Base-by-base conservation (phyloP, 1,284 basidiomycete species). In the Sporisorium exsertum region DNA sequence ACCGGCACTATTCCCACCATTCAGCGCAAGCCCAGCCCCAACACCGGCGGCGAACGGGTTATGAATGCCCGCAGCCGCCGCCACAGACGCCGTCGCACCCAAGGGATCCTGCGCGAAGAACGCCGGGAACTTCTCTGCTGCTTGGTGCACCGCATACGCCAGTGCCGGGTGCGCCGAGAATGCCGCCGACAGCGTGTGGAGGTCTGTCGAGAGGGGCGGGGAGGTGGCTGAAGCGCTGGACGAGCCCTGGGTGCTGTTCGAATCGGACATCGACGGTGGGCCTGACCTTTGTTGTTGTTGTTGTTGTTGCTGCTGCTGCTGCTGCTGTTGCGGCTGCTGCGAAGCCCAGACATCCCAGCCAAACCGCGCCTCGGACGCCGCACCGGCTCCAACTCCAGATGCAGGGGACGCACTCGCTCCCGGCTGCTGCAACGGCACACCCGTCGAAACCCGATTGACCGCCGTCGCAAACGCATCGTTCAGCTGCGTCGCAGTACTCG, bases 61-160 rank as follows among this genome's bases (percentile, higher is more conserved):
- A 7, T 62, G 63, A 6, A 75, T 70, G 6, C 72, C 72, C 20
- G 72, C 72, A 1, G 72, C 72, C 0, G 72, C 72, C 2, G 72
- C 72, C 2, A 75, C 72, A 6, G 52, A 57, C 12, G 72, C 72
- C 0, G 67, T 75, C 1, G 72, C 72, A 13, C 66, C 72, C n/a
- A 75, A 27, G 8, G 72, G 72, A n/a, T 75, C 58, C 49, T 75
- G 72, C 9, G 72, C 72, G 22, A 75, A 75, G 50, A 66, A 75
- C 2, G 67, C 72, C 3, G 72, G 72, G 49, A 63, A 75, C 64
- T 75, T 75, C 35, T 75, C 72, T 2, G 72, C 72, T 5, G 72
- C 72, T 24, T 75, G 72, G 22, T 75, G 72, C 15, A 75, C 72
- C 7, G 72, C 72, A 22, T 70, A 75, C 5, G 72, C 72, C 7